Percentiles rank a stretch among this genome's conserved stretches.
Evolutionary conservation across 164 flowering plant species (phyloP).

Genomic region (Dillenia suffruticosa): DNA sequence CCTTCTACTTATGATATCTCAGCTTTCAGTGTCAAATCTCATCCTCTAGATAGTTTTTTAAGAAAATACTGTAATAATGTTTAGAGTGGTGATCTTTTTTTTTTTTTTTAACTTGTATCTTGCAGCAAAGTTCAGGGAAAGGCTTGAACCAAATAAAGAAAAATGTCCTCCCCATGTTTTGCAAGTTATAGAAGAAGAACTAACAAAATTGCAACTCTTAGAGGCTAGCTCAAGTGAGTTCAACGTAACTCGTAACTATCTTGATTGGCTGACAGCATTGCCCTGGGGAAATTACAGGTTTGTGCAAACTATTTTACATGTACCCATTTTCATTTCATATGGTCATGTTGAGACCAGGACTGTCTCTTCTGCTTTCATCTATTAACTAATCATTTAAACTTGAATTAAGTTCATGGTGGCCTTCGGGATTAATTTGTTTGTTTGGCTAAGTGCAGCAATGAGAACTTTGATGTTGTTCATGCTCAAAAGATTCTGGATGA

Average conservation of each 20-base stretch:
- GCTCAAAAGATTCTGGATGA: constrained; percentile 95
- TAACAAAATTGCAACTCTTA: constrained; percentile 83
- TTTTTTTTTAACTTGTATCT: constrained; percentile 11
- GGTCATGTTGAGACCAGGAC: neutral
- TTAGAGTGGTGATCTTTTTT: neutral
- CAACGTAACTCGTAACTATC: constrained; percentile 96
- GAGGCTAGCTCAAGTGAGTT: constrained; percentile 99
- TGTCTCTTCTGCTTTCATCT: neutral
- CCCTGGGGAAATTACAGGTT: constrained; percentile 99
- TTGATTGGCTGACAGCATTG: constrained; percentile 95
- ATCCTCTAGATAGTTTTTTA: too few species aligned
- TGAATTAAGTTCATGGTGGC: neutral
- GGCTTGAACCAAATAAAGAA: constrained; percentile 85
- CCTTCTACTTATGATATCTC: too few species aligned
- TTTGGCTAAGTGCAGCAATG: constrained; percentile 61
- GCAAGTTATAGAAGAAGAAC: constrained; percentile 98
- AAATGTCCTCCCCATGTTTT: constrained; percentile 86
- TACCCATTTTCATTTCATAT: neutral
- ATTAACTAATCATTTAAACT: neutral
- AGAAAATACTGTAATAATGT: too few species aligned
- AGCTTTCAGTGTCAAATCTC: too few species aligned
- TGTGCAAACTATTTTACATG: constrained; percentile 1
- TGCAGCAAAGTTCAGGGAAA: constrained; percentile 94
- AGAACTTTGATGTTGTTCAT: constrained; percentile 82
- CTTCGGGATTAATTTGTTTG: neutral